Conservation (phyloP, 345 rosid species). For the Citrus inodora region DNA sequence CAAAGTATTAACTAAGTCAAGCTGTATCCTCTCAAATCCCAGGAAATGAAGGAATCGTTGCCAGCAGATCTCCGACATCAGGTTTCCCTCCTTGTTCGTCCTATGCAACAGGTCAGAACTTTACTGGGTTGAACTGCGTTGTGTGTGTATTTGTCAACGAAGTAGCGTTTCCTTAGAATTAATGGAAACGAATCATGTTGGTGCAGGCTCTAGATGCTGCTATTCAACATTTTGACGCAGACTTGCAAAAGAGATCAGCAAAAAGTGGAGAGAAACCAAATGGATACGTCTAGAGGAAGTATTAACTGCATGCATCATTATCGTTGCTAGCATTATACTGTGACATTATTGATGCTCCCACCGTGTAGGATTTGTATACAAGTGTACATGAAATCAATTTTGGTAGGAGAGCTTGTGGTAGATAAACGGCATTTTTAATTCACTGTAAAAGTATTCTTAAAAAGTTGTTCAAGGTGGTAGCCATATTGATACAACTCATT, state of each 20-base stretch:
- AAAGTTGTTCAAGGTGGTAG: background rate
- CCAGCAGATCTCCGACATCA: constrained; percentile 75
- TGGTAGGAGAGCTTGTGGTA: constrained; percentile 1
- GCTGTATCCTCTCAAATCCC: constrained; percentile 17
- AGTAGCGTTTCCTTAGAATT: background rate
- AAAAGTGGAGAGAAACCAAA: constrained; percentile 31
- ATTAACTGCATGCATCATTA: background rate
- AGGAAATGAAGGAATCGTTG: constrained; percentile 83
- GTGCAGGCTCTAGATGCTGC: constrained; percentile 40
- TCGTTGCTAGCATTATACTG: background rate
- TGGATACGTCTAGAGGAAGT: constrained; percentile 18
- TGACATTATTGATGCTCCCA: background rate
- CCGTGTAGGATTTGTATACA: background rate
- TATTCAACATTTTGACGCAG: constrained; percentile 37
- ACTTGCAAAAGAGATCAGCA: constrained; percentile 31
- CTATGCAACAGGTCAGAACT: constrained; percentile 84
- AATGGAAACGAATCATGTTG: background rate
- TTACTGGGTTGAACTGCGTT: background rate
- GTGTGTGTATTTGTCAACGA: background rate
- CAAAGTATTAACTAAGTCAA: background rate
- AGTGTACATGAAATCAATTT: constrained; percentile 15
- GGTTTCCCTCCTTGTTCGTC: constrained; percentile 85
- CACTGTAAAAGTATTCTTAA: background rate
- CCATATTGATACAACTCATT: background rate
- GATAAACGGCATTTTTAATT: constrained; percentile 1